A percentile compares a stretch with the other conserved stretches of the same genome.
These are phyloP conservation scores for Rhizopogon vulgaris DNA, from an alignment of 768 basidiomycete species.

Conservation along the genomic window DNA sequence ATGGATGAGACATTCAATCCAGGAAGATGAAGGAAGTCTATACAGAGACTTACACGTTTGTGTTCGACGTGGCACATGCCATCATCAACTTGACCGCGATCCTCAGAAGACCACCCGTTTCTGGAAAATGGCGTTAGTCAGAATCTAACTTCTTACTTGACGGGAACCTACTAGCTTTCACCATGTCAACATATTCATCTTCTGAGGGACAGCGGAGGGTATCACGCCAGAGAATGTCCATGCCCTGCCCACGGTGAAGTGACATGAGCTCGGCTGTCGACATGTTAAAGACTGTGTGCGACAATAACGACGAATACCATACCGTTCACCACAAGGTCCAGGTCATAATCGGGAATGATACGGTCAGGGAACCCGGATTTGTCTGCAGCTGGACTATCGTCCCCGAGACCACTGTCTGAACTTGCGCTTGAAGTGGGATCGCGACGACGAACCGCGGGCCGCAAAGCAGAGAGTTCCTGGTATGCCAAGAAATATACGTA, in stretches of 20 bases:
- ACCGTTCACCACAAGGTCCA: slow-evolving; percentile 77
- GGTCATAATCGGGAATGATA: slow-evolving; percentile 32
- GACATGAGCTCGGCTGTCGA: slow-evolving; percentile 61
- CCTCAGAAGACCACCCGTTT: slow-evolving; percentile 90
- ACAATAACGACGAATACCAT: slow-evolving; percentile 5
- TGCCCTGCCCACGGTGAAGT: slow-evolving; percentile 89
- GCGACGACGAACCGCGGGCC: neutral
- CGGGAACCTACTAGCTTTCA: slow-evolving; percentile 72
- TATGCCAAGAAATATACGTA: slow-evolving; percentile 96
- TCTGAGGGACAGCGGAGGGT: slow-evolving; percentile 86
- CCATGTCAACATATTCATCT: slow-evolving; percentile 93
- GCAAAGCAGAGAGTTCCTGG: slow-evolving; percentile 47
- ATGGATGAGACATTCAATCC: neutral
- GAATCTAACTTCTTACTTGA: neutral
- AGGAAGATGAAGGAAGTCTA: neutral
- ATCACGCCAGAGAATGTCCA: slow-evolving; percentile 92
- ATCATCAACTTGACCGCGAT: slow-evolving; percentile 94
- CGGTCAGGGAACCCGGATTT: slow-evolving; percentile 12
- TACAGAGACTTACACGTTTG: slow-evolving; percentile 42
- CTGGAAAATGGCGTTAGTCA: slow-evolving; percentile 34
- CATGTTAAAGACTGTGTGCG: neutral
- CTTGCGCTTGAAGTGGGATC: neutral
- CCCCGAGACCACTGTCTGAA: slow-evolving; percentile 2
- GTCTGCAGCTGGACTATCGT: neutral
- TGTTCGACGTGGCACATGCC: slow-evolving; percentile 65